Base-by-base conservation (phyloP, 1,139 yeast genomes). In the Blastobotrys elegans region DNA sequence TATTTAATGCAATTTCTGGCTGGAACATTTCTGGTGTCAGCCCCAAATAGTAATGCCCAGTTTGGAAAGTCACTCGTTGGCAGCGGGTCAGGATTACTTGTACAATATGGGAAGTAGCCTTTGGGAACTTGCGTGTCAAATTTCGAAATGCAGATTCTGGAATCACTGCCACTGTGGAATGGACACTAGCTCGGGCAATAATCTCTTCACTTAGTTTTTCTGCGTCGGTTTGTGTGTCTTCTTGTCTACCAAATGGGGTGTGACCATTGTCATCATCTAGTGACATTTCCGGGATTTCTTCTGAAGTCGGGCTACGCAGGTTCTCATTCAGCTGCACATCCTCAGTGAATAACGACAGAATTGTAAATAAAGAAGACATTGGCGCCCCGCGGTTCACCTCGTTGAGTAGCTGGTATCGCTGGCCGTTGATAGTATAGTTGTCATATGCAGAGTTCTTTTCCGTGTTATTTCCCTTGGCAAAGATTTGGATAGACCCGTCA, bases 31-130 rank as follows among this genome's bases (percentile, higher is more conserved):
- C 96, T 24, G 79, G 73, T 0, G 97, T 88, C 30, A 92, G 68
- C 0, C 96, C 96, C 45, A 92, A 71, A 63, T 92, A 92, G 56
- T 80, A 77, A 61, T 90, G 94, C 11, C 94, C 86, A 0, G 97
- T 86, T 61, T 84, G 92, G 67, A 90, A 82, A 0, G 97, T 90
- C 5, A 92, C 97, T 57, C 95, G 77, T 63, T 88, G 88, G 49
- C 92, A 73, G 53, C 96, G 76, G 1, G 95, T 84, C 53, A 90
- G 71, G 16, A 92, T 88, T 79, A 92, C 89, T 55, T 95, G 96
- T 7, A 92, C 94, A 40, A 92, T 90, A 64, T 90, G 96, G 0
- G 97, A 86, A 0, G 96, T 84, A 0, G 96, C 87, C 55, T 85
- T 80, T 6, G 98, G 97, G 61, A 82, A 87, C 57, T 82, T 86